Evolutionary conservation across 257 asterid species (phyloP), one percentile per base, ranked within the genome.

Genomic region (Solanum acaule): DNA sequence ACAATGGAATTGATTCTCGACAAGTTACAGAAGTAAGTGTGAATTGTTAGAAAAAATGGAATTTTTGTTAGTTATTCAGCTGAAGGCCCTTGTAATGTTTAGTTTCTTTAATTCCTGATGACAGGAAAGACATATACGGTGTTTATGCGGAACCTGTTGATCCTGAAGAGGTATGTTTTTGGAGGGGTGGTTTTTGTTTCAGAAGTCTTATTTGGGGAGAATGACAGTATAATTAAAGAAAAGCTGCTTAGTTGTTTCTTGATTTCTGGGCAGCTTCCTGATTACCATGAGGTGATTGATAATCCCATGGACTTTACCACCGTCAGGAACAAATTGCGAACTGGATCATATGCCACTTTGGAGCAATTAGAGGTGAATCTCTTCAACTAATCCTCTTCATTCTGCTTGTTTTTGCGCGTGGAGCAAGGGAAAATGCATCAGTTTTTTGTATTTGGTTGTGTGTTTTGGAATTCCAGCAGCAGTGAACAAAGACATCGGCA

Each of bases 121-220:
- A 87, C 98, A 97, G 99, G 98, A 97, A 97, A 89, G 99, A 97
- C 90, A 92, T 94, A 33, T 97, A 97, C 75, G 98, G 97, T 86
- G 99, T 98, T 68, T 98, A 94, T 90, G 98, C 99, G 5, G 98
- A 98, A 86, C 99, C 99, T 0, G 99, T 95, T 89, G 99, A 98
- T 93, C 99, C 99, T 49, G 99, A 96, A 86, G 99, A 98, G 97
- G 99, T 98, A 88, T 87, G 90, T 89, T 29, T 27, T 46, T 16
- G 86, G 86, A 82, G 71, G 44, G 44, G 56, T 49, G 16, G 61
- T 78, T 67, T 40, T 87, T n/a, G 85, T 87, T 75, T 87, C 56
- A n/a, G 86, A 82, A 82, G 70, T 82, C 27, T 77, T 91, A 87
- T 65, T 72, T 46, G 44, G 85, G 40, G 65, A 82, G 86, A 82